phyloP scores from a whole-genome alignment of 2,329 filamentous ascomycete species.

The Scedosporium boydii region DNA sequence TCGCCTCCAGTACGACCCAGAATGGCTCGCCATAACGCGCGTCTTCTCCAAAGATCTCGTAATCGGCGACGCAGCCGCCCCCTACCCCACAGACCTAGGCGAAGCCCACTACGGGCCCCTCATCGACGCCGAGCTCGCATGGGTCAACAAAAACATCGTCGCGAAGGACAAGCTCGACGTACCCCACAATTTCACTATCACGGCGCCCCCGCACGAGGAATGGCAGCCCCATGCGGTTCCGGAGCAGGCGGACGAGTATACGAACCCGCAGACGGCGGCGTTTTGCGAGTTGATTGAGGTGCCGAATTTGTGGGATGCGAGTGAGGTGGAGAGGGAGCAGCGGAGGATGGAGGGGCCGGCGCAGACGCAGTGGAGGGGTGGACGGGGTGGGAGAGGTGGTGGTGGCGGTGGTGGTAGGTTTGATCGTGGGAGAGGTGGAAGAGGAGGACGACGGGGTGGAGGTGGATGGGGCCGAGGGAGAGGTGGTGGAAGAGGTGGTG shows the following conservation, averaged over 20 bases:
- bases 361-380: slow-evolving; percentile 22
- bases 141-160: slow-evolving; percentile 73
- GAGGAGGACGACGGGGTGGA: slow-evolving; percentile 18
- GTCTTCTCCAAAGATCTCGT: slow-evolving; percentile 60
- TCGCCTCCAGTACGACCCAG: slow-evolving; percentile 71
- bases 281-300: slow-evolving; percentile 77
- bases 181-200: slow-evolving; percentile 68
- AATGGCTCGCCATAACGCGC: slow-evolving; percentile 91
- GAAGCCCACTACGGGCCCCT: slow-evolving; percentile 57
- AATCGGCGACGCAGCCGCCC: slow-evolving; percentile 49
- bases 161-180: slow-evolving; percentile 51
- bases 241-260: slow-evolving; percentile 69
- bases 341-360: slow-evolving; percentile 50
- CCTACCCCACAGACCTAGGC: slow-evolving; percentile 51
- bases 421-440: slow-evolving; percentile 26
- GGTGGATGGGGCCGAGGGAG: not conserved
- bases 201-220: slow-evolving; percentile 61
- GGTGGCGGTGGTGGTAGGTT: slow-evolving; percentile 28
- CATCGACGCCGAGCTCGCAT: slow-evolving; percentile 62
- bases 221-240: slow-evolving; percentile 45
- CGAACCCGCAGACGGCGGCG: slow-evolving; percentile 72
- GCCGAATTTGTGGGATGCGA: slow-evolving; percentile 64
- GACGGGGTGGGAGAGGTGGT: slow-evolving; percentile 24
- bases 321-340: slow-evolving; percentile 57
- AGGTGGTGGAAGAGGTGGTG: not conserved